Percentiles rank a stretch among this genome's conserved stretches.
Conservation (phyloP, 2,329 filamentous ascomycete genomes). For the Aspergillus tamarii region DNA sequence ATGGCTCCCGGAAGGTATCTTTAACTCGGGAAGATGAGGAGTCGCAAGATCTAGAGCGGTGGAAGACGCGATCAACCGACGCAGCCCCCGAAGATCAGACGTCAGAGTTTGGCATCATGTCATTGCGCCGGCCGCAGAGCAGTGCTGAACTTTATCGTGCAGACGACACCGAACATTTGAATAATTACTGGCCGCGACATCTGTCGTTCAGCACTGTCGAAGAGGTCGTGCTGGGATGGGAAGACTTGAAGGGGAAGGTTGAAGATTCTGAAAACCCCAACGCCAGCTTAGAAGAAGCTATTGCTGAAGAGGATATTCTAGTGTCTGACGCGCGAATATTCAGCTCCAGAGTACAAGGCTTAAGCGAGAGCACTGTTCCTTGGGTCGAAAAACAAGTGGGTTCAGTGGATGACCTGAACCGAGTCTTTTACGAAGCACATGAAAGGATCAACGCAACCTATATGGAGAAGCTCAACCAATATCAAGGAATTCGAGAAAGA, state of each 20-base stretch:
- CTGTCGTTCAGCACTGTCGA: conserved; percentile 54
- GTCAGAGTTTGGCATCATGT: conserved; percentile 31
- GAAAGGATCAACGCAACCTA: conserved; percentile 70
- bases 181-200: conserved; percentile 44
- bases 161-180: conserved; percentile 22
- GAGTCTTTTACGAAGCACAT: conserved; percentile 64
- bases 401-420: conserved; percentile 62
- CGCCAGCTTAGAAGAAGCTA: conserved; percentile 44
- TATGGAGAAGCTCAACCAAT: conserved; percentile 69
- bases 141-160: conserved; percentile 31
- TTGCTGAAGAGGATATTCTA: conserved; percentile 44
- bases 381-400: conserved; percentile 49
- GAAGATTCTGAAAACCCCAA: conserved; percentile 40
- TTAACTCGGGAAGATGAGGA: conserved; percentile 29
- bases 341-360: conserved; percentile 38
- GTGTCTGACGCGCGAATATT: conserved; percentile 41
- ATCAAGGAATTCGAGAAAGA: conserved; percentile 67
- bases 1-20: conserved; percentile 21
- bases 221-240: conserved; percentile 45
- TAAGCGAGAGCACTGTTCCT: conserved; percentile 42
- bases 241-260: conserved; percentile 29
- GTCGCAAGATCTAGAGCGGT: conserved; percentile 32
- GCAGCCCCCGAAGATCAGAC: conserved; percentile 33
- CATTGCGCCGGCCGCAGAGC: conserved; percentile 44
- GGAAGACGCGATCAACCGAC: conserved; percentile 34